Evolutionary conservation across 2,329 filamentous ascomycete species (phyloP).

Genomic region (Orbilia ellipsospora): DNA sequence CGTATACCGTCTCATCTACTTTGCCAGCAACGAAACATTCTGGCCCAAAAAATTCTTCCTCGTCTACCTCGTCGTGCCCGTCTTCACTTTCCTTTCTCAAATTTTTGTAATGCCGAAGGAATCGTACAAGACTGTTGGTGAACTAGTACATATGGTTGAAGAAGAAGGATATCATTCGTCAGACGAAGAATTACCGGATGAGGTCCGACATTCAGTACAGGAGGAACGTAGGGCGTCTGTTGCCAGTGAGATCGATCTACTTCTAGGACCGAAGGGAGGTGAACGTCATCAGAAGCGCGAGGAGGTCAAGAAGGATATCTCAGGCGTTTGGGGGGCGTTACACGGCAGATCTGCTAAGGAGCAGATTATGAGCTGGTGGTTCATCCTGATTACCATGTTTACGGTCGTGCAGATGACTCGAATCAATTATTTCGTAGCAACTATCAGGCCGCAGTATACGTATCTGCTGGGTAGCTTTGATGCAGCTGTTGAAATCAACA

Average conservation of each 20-base stretch:
- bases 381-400: constrained; percentile 82
- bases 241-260: constrained; percentile 76
- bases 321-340: constrained; percentile 87
- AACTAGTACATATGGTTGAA: constrained; percentile 80
- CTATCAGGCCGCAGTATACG: constrained; percentile 82
- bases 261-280: constrained; percentile 75
- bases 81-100: constrained; percentile 74
- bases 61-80: constrained; percentile 76
- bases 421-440: constrained; percentile 94
- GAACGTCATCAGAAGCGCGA: constrained; percentile 74
- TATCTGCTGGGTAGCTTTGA: constrained; percentile 74
- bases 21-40: constrained; percentile 69
- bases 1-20: constrained; percentile 76
- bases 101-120: constrained; percentile 77
- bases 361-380: constrained; percentile 85
- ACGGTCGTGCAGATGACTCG: constrained; percentile 74
- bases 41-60: constrained; percentile 77
- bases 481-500: constrained; percentile 77
- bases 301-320: constrained; percentile 75
- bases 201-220: constrained; percentile 61
- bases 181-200: constrained; percentile 57
- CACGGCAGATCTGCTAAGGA: constrained; percentile 76
- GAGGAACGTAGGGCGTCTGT: constrained; percentile 70
- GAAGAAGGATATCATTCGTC: constrained; percentile 61
- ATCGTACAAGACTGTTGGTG: constrained; percentile 86